Conservation (phyloP, 129 eudicot species). For the Artemisia argyi region DNA sequence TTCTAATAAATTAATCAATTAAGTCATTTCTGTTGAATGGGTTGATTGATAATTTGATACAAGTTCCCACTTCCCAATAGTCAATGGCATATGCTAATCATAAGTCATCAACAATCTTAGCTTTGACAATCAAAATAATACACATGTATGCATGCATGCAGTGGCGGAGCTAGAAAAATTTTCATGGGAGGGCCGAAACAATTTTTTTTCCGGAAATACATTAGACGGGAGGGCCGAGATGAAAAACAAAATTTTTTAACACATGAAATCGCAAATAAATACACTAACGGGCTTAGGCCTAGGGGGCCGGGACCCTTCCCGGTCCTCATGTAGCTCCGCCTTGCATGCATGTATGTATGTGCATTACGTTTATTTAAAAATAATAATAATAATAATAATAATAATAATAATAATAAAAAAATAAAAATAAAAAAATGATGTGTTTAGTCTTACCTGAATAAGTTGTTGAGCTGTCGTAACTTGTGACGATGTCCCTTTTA, state of each 20-base stretch:
- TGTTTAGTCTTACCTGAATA: conserved; percentile 43
- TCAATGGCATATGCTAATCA: neutral
- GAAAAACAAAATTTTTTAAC: too few species aligned
- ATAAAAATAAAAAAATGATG: neutral
- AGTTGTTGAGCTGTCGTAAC: conserved; percentile 65
- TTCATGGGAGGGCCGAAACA: too few species aligned
- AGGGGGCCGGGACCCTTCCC: too few species aligned
- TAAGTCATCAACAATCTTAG: neutral
- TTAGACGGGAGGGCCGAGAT: too few species aligned
- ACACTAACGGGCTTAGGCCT: too few species aligned
- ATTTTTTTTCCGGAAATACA: too few species aligned
- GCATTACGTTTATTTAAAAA: neutral
- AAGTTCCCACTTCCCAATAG: conserved; percentile 6
- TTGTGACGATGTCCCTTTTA: conserved; percentile 62
- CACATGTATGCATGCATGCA: too few species aligned
- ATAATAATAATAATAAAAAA: too few species aligned
- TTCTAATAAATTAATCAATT: neutral
- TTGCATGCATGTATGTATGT: conserved; percentile 1
- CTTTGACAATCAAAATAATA: neutral
- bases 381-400: too few species aligned
- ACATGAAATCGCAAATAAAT: too few species aligned
- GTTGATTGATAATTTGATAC: neutral
- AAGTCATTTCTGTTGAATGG: neutral
- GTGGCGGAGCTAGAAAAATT: too few species aligned
- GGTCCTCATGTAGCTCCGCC: too few species aligned